These are phyloP conservation scores for Pistacia integerrima DNA, from an alignment of 345 rosid genomes.

Conservation along the genomic window DNA sequence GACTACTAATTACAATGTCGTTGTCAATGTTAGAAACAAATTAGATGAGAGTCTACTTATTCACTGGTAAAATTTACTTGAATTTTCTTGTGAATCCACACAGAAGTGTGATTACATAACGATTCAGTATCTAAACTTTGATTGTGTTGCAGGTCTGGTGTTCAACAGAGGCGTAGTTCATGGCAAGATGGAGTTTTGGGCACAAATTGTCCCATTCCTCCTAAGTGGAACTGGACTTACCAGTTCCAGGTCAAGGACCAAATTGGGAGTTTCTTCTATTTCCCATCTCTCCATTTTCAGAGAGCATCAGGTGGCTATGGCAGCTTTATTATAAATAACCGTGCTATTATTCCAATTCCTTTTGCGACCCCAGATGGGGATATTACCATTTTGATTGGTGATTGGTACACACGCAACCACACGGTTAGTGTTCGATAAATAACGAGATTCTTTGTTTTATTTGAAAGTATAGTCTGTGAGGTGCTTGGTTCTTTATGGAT, in stretches of 20 bases:
- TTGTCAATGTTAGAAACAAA: slow-evolving; percentile 85
- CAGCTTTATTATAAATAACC: slow-evolving; percentile 75
- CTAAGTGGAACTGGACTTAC: slow-evolving; percentile 99
- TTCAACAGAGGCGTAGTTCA: slow-evolving; percentile 92
- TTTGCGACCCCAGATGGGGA: slow-evolving; percentile 81
- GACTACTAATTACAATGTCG: slow-evolving; percentile 87
- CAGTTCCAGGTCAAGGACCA: slow-evolving; percentile 99
- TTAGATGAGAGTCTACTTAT: slow-evolving; percentile 82
- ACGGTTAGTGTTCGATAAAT: slow-evolving; percentile 58
- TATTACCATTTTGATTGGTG: slow-evolving; percentile 78
- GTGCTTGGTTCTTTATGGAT: slow-evolving; percentile 18
- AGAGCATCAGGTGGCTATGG: slow-evolving; percentile 97
- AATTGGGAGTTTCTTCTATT: slow-evolving; percentile 97
- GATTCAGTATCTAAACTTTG: slow-evolving; percentile 7
- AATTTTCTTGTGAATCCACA: not conserved
- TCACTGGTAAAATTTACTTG: slow-evolving; percentile 63
- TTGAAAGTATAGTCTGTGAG: not conserved
- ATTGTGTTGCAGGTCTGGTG: slow-evolving; percentile 63
- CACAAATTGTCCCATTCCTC: slow-evolving; percentile 95
- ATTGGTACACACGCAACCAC: slow-evolving; percentile 94
- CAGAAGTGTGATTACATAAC: not conserved
- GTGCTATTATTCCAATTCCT: slow-evolving; percentile 78
- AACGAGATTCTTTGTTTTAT: not conserved
- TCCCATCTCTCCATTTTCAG: slow-evolving; percentile 96
- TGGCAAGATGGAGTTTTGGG: slow-evolving; percentile 99